phyloP scores from a whole-genome alignment of 768 basidiomycete species.

The Tylopilus felleus region DNA sequence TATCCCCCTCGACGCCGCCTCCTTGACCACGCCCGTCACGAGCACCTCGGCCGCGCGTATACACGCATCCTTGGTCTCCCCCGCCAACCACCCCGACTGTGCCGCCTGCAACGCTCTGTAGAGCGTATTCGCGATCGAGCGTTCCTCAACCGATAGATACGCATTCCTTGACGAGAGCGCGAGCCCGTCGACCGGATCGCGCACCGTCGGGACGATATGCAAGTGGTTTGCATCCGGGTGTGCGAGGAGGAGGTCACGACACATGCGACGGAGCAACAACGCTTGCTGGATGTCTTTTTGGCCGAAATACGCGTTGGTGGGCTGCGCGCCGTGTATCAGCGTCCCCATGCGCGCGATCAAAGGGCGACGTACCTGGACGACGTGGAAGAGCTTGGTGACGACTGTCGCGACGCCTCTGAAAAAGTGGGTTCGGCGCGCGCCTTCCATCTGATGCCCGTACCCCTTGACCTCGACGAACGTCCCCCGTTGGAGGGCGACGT shows the following conservation, averaged over 20 bases:
- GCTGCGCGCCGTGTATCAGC: conserved; percentile 37
- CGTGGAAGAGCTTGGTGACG: conserved; percentile 93
- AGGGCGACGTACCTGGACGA: conserved; percentile 60
- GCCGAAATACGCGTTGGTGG: conserved; percentile 90
- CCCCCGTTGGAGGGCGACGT: conserved; percentile 70
- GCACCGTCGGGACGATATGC: conserved; percentile 85
- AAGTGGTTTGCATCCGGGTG: conserved; percentile 70
- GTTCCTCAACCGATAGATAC: conserved; percentile 68
- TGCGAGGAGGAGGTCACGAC: conserved; percentile 74
- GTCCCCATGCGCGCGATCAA: not conserved
- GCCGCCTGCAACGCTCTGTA: conserved; percentile 65
- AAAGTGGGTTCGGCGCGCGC: conserved; percentile 80
- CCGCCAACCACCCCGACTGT: conserved; percentile 50
- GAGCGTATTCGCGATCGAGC: conserved; percentile 59
- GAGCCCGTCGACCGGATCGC: conserved; percentile 60
- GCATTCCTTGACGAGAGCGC: conserved; percentile 91
- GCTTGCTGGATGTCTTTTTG: conserved; percentile 99
- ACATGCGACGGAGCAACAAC: conserved; percentile 74
- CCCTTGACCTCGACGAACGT: conserved; percentile 93
- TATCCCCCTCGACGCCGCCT: conserved; percentile 39
- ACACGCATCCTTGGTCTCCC: conserved; percentile 48
- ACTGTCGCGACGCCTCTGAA: conserved; percentile 95
- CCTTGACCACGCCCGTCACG: conserved; percentile 32
- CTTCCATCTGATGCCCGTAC: conserved; percentile 92
- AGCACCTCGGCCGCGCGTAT: conserved; percentile 42